Evolutionary conservation across 768 basidiomycete genomes (phyloP), one percentile per base, ranked within the genome.

Genomic region (Auricularia sp.): DNA sequence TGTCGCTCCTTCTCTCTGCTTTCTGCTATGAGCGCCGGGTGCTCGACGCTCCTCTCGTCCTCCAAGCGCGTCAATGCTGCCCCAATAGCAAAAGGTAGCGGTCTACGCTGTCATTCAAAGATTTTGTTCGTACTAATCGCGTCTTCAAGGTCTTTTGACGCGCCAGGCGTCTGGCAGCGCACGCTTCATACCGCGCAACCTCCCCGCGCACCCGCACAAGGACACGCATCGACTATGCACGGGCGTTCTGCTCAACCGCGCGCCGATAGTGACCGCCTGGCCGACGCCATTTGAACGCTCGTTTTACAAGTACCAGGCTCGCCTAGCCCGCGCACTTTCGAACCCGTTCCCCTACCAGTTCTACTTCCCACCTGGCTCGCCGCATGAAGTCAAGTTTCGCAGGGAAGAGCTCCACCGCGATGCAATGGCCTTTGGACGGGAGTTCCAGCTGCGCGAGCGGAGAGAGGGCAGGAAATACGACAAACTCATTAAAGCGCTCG

Each of bases 311-410:
- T 95, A 96, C 80, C 90, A 93, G 72, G 79, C 84, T 8, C 86
- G 91, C 53, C 83, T 98, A 71, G 84, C 86, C 70, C 87, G 91
- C 68, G 88, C 93, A 2, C 77, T 98, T 60, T 88, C 88, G 72
- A 91, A 92, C 69, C 94, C 94, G 0, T 87, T 93, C 73, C 91
- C 94, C 18, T 80, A 84, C 65, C 87, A 93, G 59, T 93, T 96
- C 76, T 98, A 95, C 78, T 96, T 96, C 82, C 93, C 93, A 76
- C 87, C 87, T 61, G 94, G 94, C 8, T 90, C 93, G 0, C 79
- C 91, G 16, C 82, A 94, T 36, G 88, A 94, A 73, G 84, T 86
- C 14, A 83, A 89, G 44, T 96, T 93, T 75, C 85, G 81, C 60
- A 74, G 84, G 61, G 88, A 93, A 71, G 88, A 94, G 70, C 82